Base-by-base conservation (phyloP, 495 filamentous ascomycete genomes). In the Aspergillus ellipticus region DNA sequence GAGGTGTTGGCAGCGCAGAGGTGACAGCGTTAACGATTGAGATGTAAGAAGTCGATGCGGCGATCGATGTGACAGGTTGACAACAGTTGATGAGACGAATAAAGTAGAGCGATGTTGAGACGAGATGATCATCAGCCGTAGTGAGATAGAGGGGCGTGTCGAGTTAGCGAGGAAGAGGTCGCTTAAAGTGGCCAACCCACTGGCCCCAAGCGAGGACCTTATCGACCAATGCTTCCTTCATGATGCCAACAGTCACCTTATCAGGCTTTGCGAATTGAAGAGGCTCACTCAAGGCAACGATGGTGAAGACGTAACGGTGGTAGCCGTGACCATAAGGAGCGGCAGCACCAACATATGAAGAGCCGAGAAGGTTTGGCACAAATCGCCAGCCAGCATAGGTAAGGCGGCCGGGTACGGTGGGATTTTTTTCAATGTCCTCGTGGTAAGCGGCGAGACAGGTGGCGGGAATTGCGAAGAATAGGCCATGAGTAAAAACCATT, bases 201-300 rank as follows among this genome's bases (percentile, higher is more conserved):
- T 75, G 70, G 4, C 72, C 79, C 77, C 77, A 82, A 6, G 68
- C 76, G 4, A 79, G 53, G 6, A 82, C 65, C 51, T 81, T 81
- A 13, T 74, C 79, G 10, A 60, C 47, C 42, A 80, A 75, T 11
- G 68, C 76, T 0, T 64, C 63, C 6, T 62, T 71, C 20, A 81
- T 68, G 58, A 76, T 67, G 17, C 73, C 68, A 42, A 74, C 73
- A n/a, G 63, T 76, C 20, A 69, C 63, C 28, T 64, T 67, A 16
- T 69, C 58, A 1, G 61, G 67, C 11, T 61, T 13, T 0, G 55
- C 65, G 16, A 74, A 63, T 15, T 70, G 55, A 16, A 81, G 62
- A 7, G 64, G 62, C 42, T 74, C 69, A 13, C 68, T 73, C 9
- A 82, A 61, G 10, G 75, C 79, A 17, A 82, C 55, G 15, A 83